Conservation (phyloP, 257 asterid genomes). For the Jasminum sambac region DNA sequence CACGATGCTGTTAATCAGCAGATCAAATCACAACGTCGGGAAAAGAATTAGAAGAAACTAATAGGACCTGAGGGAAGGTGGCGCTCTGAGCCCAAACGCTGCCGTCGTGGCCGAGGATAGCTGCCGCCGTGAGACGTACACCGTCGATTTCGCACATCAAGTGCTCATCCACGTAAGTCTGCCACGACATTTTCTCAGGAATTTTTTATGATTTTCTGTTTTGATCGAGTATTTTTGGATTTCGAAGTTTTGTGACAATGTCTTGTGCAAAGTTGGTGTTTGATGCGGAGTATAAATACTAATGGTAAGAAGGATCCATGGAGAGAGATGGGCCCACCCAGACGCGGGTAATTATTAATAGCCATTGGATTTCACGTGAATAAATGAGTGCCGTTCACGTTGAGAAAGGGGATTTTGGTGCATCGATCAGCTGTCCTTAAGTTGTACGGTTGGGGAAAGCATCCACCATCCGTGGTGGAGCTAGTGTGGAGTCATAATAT, state of each 20-base stretch:
- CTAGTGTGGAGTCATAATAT: neutral
- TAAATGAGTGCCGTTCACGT: neutral
- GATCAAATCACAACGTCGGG: neutral
- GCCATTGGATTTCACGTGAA: constrained; percentile 3
- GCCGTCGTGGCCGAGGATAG: constrained; percentile 30
- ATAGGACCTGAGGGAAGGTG: constrained; percentile 23
- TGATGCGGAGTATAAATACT: neutral
- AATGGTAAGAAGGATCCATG: neutral
- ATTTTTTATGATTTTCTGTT: neutral
- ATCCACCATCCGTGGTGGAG: neutral
- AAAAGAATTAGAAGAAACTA: neutral
- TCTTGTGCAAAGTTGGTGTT: neutral
- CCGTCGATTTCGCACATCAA: constrained; percentile 31
- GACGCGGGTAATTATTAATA: neutral
- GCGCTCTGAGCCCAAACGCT: constrained; percentile 32
- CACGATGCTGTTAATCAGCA: neutral
- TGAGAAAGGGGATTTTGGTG: neutral
- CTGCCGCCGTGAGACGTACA: constrained; percentile 14
- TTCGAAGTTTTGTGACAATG: neutral
- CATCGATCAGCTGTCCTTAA: neutral
- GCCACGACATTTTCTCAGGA: constrained; percentile 25
- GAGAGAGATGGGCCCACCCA: neutral
- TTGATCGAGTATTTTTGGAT: neutral
- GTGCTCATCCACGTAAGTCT: constrained; percentile 27
- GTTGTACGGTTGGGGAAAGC: neutral